A percentile compares a stretch with the other conserved stretches of the same genome.
Conservation (phyloP, 495 filamentous ascomycete species). For the Parmelia sp. region DNA sequence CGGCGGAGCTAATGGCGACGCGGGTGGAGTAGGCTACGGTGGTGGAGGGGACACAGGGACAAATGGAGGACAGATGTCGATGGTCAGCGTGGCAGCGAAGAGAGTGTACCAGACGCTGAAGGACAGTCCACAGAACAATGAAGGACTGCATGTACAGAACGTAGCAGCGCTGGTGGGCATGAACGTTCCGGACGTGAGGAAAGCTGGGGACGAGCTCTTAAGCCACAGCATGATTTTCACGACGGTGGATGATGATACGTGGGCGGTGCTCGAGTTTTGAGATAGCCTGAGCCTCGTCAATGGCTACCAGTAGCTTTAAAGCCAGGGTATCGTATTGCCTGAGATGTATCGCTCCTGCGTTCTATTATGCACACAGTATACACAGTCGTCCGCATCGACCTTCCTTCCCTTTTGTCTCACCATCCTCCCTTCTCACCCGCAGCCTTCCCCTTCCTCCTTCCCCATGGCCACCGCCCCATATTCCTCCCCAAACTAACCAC, state of each 20-base stretch:
- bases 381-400: background rate
- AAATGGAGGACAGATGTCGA: slow-evolving; percentile 36
- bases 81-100: slow-evolving; percentile 50
- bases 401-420: too few relatives aligned
- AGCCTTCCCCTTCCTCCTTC: background rate
- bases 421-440: background rate
- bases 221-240: slow-evolving; percentile 72
- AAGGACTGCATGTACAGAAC: slow-evolving; percentile 71
- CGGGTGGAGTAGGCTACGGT: slow-evolving; percentile 29
- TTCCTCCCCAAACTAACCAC: slow-evolving; percentile 15
- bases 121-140: slow-evolving; percentile 59
- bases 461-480: slow-evolving; percentile 10
- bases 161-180: slow-evolving; percentile 60
- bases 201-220: slow-evolving; percentile 72
- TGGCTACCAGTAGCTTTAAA: background rate
- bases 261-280: slow-evolving; percentile 61
- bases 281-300: background rate
- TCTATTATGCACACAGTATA: background rate
- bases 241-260: slow-evolving; percentile 81
- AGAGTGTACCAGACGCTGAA: slow-evolving; percentile 63
- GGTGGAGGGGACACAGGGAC: slow-evolving; percentile 20
- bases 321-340: background rate
- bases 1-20: slow-evolving; percentile 31
- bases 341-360: background rate
- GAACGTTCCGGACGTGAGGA: slow-evolving; percentile 59